phyloP scores from a whole-genome alignment of 2,329 filamentous ascomycete species.

The Ascochyta clinopodiicola region DNA sequence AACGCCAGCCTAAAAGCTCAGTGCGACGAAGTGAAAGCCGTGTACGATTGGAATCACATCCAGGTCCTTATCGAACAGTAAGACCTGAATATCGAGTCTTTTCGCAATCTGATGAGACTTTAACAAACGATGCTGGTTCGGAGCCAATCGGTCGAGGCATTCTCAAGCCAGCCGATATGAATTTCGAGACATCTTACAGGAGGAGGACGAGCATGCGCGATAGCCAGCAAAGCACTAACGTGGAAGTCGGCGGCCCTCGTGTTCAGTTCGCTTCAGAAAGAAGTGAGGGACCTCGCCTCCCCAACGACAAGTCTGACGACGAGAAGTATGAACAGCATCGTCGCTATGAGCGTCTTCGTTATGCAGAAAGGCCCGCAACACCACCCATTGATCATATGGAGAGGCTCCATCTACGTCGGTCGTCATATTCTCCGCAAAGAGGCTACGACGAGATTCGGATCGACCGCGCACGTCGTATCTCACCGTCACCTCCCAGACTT shows the following conservation, averaged over 20 bases:
- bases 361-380: slow-evolving; percentile 18
- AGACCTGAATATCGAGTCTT: slow-evolving; percentile 24
- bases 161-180: slow-evolving; percentile 27
- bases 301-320: slow-evolving; percentile 9
- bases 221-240: slow-evolving; percentile 36
- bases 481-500: slow-evolving; percentile 19
- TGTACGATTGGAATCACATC: slow-evolving; percentile 34
- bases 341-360: slow-evolving; percentile 21
- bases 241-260: slow-evolving; percentile 38
- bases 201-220: slow-evolving; percentile 25
- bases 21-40: slow-evolving; percentile 24
- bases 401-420: slow-evolving; percentile 25
- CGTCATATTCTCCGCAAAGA: slow-evolving; percentile 17
- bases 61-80: slow-evolving; percentile 32
- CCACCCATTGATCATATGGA: slow-evolving; percentile 27
- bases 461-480: slow-evolving; percentile 25
- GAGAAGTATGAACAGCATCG: slow-evolving; percentile 21
- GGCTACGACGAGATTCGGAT: slow-evolving; percentile 27
- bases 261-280: slow-evolving; percentile 38
- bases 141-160: slow-evolving; percentile 34
- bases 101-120: slow-evolving; percentile 27
- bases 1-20: slow-evolving; percentile 17
- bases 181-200: slow-evolving; percentile 25
- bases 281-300: slow-evolving; percentile 4
- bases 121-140: slow-evolving; percentile 18